Evolutionary conservation across 2,329 filamentous ascomycete genomes (phyloP).

Genomic region (Fusarium chlamydosporum): DNA sequence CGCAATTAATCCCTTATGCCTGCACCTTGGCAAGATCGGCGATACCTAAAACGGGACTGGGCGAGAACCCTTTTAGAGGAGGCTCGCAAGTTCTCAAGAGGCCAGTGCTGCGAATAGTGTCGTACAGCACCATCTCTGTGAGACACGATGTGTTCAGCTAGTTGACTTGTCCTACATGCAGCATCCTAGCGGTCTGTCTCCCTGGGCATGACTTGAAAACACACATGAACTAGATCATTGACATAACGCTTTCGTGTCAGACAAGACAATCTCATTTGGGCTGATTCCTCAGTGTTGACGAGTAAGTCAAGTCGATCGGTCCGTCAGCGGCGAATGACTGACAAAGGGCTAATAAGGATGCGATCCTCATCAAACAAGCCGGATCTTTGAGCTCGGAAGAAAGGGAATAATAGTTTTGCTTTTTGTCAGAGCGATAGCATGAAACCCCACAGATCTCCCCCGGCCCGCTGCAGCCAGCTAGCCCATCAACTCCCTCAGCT

Average conservation of each 20-base stretch:
- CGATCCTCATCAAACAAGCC: neutral
- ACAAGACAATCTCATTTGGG: conserved; percentile 11
- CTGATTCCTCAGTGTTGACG: conserved; percentile 9
- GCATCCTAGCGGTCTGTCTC: conserved; percentile 17
- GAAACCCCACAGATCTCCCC: conserved; percentile 41
- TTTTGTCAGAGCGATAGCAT: conserved; percentile 28
- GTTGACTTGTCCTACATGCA: conserved; percentile 28
- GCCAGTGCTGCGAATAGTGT: conserved; percentile 22
- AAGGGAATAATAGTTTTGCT: conserved; percentile 24
- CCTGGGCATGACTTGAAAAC: neutral
- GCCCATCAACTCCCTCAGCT: conserved; percentile 40
- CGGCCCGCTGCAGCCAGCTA: conserved; percentile 33
- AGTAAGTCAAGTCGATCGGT: conserved; percentile 2
- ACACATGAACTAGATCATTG: neutral
- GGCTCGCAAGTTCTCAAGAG: conserved; percentile 20
- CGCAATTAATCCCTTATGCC: neutral
- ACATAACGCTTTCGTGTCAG: neutral
- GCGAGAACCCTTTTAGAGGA: too few relatives aligned
- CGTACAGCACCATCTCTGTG: conserved; percentile 35
- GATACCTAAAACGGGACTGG: neutral
- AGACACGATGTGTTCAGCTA: conserved; percentile 36
- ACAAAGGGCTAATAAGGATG: neutral
- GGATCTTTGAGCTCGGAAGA: conserved; percentile 3
- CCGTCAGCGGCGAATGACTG: neutral
- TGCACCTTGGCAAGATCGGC: neutral